A percentile compares a stretch with the other conserved stretches of the same genome.
These are phyloP conservation scores for Colletotrichum sp. DNA, from an alignment of 2,329 filamentous ascomycete genomes.

Conservation along the genomic window DNA sequence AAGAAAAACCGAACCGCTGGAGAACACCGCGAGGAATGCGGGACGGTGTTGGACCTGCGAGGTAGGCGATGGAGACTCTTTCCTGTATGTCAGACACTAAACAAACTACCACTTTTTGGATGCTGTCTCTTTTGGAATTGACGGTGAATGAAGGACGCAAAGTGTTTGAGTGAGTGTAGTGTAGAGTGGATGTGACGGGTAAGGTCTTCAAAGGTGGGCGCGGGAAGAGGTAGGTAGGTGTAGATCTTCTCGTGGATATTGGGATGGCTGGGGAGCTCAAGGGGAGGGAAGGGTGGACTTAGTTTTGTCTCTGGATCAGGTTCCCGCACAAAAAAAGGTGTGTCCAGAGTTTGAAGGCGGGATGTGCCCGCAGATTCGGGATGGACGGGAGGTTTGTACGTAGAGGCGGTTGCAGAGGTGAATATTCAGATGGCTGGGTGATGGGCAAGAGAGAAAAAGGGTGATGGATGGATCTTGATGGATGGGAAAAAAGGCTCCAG, in stretches of 20 bases:
- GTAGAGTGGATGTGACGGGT: not conserved
- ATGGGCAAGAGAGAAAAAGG: not conserved
- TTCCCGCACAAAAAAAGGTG: not conserved
- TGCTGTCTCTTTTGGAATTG: slow-evolving; percentile 2
- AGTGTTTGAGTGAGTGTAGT: not conserved
- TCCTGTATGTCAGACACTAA: slow-evolving; percentile 16
- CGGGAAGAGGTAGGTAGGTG: not conserved
- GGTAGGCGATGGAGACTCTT: not conserved
- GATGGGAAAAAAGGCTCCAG: not conserved
- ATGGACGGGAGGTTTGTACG: not conserved
- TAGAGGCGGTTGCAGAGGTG: slow-evolving; percentile 9
- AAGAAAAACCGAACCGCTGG: not conserved
- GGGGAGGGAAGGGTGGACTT: slow-evolving; percentile 11
- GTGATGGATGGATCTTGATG: slow-evolving; percentile 9
- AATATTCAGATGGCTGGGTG: slow-evolving; percentile 26
- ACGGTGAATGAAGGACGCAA: not conserved
- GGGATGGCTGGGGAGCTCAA: slow-evolving; percentile 13
- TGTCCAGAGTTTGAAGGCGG: slow-evolving; percentile 1
- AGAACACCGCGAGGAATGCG: slow-evolving; percentile 23
- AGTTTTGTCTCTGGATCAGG: slow-evolving; percentile 24
- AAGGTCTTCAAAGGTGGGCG: slow-evolving; percentile 3
- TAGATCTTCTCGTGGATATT: slow-evolving; percentile 13
- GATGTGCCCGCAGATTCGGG: slow-evolving; percentile 4
- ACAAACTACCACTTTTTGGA: slow-evolving; percentile 2
- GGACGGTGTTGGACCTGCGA: slow-evolving; percentile 16